Percentiles rank a stretch among this genome's conserved stretches.
Evolutionary conservation across 2,329 filamentous ascomycete species (phyloP).

Genomic region (Colletotrichum lentis): DNA sequence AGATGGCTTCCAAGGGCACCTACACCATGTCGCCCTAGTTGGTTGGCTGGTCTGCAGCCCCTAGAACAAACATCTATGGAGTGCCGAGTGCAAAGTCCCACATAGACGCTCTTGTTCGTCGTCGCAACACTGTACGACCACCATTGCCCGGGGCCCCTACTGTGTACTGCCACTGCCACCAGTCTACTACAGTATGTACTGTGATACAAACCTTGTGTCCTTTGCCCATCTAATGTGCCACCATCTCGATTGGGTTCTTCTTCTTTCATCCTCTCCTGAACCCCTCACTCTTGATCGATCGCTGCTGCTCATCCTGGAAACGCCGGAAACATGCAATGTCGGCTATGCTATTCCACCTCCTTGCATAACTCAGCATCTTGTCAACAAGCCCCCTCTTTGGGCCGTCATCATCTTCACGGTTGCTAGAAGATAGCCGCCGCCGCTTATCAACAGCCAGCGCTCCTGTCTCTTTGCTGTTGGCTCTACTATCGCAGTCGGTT

Average conservation of each 20-base stretch:
- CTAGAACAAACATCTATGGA: too few species aligned
- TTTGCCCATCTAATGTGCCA: not conserved
- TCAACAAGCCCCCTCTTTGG: not conserved
- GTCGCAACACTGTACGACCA: not conserved
- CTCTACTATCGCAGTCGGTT: slow-evolving; percentile 4
- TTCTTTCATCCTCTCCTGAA: not conserved
- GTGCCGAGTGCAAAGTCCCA: too few species aligned
- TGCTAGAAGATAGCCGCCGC: not conserved
- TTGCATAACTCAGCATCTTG: not conserved
- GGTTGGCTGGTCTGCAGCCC: too few species aligned
- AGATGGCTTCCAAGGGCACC: too few species aligned
- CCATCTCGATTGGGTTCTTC: not conserved
- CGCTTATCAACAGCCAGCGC: slow-evolving; percentile 18
- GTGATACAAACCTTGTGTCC: not conserved
- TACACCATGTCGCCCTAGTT: too few species aligned
- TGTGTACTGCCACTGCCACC: not conserved
- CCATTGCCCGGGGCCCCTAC: not conserved
- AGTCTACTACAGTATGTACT: slow-evolving; percentile 1
- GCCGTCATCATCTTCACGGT: not conserved
- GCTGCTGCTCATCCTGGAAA: not conserved
- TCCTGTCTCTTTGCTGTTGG: slow-evolving; percentile 6
- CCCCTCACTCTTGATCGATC: not conserved
- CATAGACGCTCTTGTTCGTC: not conserved
- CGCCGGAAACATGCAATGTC: not conserved
- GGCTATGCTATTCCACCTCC: not conserved